Evolutionary conservation across 148 eudicot genomes (phyloP).

Genomic region (Rhododendron molle): DNA sequence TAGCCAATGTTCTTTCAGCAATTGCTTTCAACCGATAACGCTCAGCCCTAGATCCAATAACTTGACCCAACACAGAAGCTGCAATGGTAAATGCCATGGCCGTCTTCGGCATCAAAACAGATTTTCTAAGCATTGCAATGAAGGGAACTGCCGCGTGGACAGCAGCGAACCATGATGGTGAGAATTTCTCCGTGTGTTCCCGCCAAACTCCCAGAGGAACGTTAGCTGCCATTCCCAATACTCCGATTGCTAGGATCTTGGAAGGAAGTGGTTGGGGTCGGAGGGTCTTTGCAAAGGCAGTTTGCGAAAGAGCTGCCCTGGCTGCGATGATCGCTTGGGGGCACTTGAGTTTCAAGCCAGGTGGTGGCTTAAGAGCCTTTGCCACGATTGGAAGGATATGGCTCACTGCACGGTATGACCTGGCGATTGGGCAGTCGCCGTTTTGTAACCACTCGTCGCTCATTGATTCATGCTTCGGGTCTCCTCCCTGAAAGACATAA

Average conservation of each 20-base stretch:
- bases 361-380: conserved; percentile 77
- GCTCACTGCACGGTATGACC: conserved; percentile 84
- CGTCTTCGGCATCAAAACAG: conserved; percentile 83
- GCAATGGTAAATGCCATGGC: conserved; percentile 98
- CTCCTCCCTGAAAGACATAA: conserved; percentile 52
- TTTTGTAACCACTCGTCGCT: conserved; percentile 82
- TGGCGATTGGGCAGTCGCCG: conserved; percentile 92
- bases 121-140: conserved; percentile 85
- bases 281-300: conserved; percentile 81
- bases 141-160: conserved; percentile 97
- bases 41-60: conserved; percentile 95
- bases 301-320: conserved; percentile 70
- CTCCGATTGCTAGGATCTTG: conserved; percentile 75
- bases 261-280: conserved; percentile 87
- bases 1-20: conserved; percentile 27
- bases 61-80: conserved; percentile 89
- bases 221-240: conserved; percentile 87
- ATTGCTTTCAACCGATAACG: conserved; percentile 61
- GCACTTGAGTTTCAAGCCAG: conserved; percentile 68
- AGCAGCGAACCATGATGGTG: conserved; percentile 94
- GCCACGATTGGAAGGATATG: conserved; percentile 85
- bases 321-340: conserved; percentile 89
- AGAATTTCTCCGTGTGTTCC: conserved; percentile 89
- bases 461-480: conserved; percentile 73
- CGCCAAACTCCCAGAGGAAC: conserved; percentile 93